Evolutionary conservation across 2,329 filamentous ascomycete species (phyloP).

Genomic region (Monosporascus cannonballus): DNA sequence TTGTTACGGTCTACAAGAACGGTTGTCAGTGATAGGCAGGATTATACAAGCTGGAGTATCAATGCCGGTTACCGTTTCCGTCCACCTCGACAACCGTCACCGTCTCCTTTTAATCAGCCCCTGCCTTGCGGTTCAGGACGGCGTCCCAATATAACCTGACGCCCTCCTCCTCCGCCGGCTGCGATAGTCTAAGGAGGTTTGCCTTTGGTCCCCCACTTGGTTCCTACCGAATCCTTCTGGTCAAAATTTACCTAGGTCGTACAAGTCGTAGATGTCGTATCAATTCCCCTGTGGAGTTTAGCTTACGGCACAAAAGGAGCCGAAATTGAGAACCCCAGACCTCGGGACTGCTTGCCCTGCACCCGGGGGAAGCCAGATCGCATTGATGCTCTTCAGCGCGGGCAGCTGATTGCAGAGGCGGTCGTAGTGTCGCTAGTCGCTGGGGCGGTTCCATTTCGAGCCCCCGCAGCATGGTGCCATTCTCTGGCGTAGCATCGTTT

Average conservation of each 20-base stretch:
- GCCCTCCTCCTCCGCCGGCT: constrained; percentile 43
- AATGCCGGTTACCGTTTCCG: neutral
- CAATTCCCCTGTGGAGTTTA: constrained; percentile 49
- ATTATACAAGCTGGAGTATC: too few species aligned
- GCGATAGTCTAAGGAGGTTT: constrained; percentile 50
- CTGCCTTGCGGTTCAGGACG: constrained; percentile 68
- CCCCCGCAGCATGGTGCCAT: constrained; percentile 43
- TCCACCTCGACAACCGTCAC: constrained; percentile 57
- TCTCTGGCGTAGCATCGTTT: constrained; percentile 15
- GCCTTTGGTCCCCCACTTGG: constrained; percentile 64
- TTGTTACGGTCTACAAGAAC: constrained; percentile 29
- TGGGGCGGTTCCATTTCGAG: constrained; percentile 68
- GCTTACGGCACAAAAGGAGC: neutral
- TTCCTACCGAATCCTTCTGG: constrained; percentile 56
- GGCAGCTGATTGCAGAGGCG: constrained; percentile 48
- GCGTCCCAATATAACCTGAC: constrained; percentile 63
- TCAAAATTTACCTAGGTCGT: constrained; percentile 66
- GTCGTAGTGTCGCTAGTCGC: constrained; percentile 54
- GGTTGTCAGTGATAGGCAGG: too few species aligned
- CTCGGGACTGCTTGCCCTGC: neutral
- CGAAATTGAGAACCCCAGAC: too few species aligned
- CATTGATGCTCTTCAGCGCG: constrained; percentile 48
- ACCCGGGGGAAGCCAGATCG: constrained; percentile 54
- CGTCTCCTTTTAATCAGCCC: constrained; percentile 56
- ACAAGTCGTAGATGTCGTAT: constrained; percentile 65